Evolutionary conservation across 73 alveolate species (phyloP), one percentile per base, ranked within the genome.

Genomic region (Urostyla sp.): DNA sequence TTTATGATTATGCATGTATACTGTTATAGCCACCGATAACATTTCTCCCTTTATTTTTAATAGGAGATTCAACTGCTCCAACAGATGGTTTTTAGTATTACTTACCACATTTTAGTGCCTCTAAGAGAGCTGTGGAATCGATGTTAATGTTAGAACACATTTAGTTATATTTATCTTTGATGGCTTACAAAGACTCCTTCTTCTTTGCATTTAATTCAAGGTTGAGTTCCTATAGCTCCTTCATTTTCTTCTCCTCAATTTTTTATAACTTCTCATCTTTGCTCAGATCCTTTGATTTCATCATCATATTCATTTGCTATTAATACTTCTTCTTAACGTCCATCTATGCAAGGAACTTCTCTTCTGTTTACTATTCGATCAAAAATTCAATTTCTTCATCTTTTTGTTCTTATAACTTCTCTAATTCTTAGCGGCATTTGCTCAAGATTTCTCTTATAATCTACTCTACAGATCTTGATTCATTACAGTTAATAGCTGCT

Each of bases 381-480:
- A 45, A 69, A 11, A 46, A 67, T 37, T 69, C 83, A 4, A 69
- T 69, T 30, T 67, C 83, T 48, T 69, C 34, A 38, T 69, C 83
- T 24, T 69, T 69, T 27, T 44, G 15, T 26, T 49, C 69, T 23
- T 69, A 26, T 10, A 69, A 23, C 5, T 16, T 20, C 24, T 69
- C 21, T 1, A 69, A 32, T 7, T 40, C 67, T 69, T 4, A 24
- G 27, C 49, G 44, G 54, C 83, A 69, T 48, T 69, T 16, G 20
- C 49, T 69, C 67, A 69, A 31, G 1, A 69, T 48, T 23, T 45
- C 83, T 34, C 32, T 69, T 3, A 69, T 34, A 16, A 16, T 69
- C 8, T 34, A 27, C 28, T 20, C 32, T 20, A 18, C 11, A 43
- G 13, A 13, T 4, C 18, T 27, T 20, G 23, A 3, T 3, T 56